phyloP scores from a whole-genome alignment of 1,139 yeast genomes.

The Diutina ranongensis region DNA sequence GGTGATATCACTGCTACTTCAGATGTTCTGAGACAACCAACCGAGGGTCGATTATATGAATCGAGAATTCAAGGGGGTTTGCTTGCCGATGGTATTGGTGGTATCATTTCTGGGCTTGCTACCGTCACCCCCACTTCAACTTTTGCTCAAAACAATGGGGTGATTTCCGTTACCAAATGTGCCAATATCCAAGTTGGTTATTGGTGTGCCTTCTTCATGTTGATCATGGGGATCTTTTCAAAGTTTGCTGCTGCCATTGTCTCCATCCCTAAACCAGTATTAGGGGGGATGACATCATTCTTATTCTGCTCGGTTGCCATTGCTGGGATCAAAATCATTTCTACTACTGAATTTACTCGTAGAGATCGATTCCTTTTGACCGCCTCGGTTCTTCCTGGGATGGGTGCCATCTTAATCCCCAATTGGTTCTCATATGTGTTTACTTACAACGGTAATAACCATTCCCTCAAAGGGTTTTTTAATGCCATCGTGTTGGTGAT shows the following conservation, averaged over 20 bases:
- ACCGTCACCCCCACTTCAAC: constrained; percentile 82
- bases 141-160: constrained; percentile 95
- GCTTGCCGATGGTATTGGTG: constrained; percentile 68
- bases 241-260: constrained; percentile 86
- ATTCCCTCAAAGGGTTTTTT: constrained; percentile 53
- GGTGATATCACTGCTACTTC: constrained; percentile 91
- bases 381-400: constrained; percentile 62
- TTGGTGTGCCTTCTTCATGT: constrained; percentile 77
- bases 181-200: constrained; percentile 80
- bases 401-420: constrained; percentile 65
- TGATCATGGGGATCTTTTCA: constrained; percentile 78
- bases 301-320: constrained; percentile 82
- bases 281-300: constrained; percentile 91
- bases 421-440: constrained; percentile 68
- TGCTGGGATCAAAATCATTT: constrained; percentile 73
- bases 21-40: constrained; percentile 76
- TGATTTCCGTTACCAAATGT: constrained; percentile 80
- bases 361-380: constrained; percentile 81
- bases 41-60: constrained; percentile 71
- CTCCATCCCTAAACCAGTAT: constrained; percentile 71
- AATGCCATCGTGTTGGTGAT: constrained; percentile 73
- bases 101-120: constrained; percentile 60
- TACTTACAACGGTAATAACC: constrained; percentile 63
- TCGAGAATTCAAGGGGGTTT: constrained; percentile 88
- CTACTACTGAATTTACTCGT: constrained; percentile 69